Conservation (phyloP, 768 basidiomycete species). For the Pleurotus tuber-regium region DNA sequence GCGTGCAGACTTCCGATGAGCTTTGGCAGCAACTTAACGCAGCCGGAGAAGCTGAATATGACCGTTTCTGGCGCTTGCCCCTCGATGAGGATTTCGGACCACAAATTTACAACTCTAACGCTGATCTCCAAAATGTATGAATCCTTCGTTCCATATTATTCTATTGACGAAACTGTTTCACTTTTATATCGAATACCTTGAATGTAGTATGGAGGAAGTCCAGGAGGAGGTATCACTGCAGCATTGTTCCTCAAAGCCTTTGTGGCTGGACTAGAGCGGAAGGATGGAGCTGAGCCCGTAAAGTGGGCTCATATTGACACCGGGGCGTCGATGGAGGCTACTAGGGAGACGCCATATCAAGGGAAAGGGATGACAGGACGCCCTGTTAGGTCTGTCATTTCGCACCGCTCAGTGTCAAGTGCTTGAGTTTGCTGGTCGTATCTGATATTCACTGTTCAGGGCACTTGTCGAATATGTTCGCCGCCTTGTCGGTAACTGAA, state of each 20-base stretch:
- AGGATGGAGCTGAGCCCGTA: conserved; percentile 51
- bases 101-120: conserved; percentile 75
- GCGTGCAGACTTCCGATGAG: conserved; percentile 58
- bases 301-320: conserved; percentile 90
- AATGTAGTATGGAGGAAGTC: conserved; percentile 61
- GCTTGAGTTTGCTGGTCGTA: neutral
- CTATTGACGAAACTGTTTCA: neutral
- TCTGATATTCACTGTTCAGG: too few relatives aligned
- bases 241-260: conserved; percentile 86
- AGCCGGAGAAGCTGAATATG: conserved; percentile 73
- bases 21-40: conserved; percentile 69
- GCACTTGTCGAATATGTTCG: conserved; percentile 37
- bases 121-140: conserved; percentile 83
- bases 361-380: conserved; percentile 80
- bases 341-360: conserved; percentile 56
- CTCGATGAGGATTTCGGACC: conserved; percentile 77
- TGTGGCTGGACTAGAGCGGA: conserved; percentile 68
- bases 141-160: conserved; percentile 27
- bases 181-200: neutral
- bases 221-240: conserved; percentile 75
- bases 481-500: conserved; percentile 4
- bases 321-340: conserved; percentile 49
- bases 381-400: conserved; percentile 60
- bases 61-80: conserved; percentile 90
- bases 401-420: neutral